Conservation (phyloP, 2,329 filamentous ascomycete genomes). For the Leptographium flavum region DNA sequence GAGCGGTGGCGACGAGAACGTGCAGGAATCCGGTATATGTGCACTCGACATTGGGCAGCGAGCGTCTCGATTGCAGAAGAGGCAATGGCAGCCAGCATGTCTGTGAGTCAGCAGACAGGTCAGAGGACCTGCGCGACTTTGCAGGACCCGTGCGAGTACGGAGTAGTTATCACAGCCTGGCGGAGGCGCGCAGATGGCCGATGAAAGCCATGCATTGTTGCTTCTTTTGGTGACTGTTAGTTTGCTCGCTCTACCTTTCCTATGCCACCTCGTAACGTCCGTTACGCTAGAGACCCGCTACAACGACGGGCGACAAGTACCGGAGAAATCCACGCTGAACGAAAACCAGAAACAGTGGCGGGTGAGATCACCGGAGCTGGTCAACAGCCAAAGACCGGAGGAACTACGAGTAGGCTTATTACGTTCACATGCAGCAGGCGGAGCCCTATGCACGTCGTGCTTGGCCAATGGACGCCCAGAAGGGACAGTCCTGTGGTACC, state of each 20-base stretch:
- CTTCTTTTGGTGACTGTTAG: background rate
- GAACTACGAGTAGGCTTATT: conserved; percentile 1
- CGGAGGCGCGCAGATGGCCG: background rate
- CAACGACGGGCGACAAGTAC: background rate
- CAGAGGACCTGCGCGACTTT: too few species aligned
- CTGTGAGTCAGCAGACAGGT: too few species aligned
- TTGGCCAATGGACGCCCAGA: background rate
- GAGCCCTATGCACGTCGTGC: background rate
- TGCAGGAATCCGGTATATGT: background rate
- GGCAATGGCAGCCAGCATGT: too few species aligned
- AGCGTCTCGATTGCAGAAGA: too few species aligned
- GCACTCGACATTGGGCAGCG: too few species aligned
- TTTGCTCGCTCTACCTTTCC: background rate
- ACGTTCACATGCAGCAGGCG: conserved; percentile 7
- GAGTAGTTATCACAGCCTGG: too few species aligned
- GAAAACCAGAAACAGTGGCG: background rate
- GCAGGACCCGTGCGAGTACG: too few species aligned
- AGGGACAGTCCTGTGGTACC: conserved; percentile 4
- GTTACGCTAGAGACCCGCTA: conserved; percentile 1
- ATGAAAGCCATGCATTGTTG: too few species aligned
- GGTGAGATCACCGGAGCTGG: background rate
- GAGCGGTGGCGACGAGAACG: background rate
- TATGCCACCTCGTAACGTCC: background rate
- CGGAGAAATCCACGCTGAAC: background rate
- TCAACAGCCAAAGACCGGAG: background rate